A percentile compares a stretch with the other conserved stretches of the same genome.
Conservation (phyloP, 139 green algal species). For the Zygnema circumcarinatum region DNA sequence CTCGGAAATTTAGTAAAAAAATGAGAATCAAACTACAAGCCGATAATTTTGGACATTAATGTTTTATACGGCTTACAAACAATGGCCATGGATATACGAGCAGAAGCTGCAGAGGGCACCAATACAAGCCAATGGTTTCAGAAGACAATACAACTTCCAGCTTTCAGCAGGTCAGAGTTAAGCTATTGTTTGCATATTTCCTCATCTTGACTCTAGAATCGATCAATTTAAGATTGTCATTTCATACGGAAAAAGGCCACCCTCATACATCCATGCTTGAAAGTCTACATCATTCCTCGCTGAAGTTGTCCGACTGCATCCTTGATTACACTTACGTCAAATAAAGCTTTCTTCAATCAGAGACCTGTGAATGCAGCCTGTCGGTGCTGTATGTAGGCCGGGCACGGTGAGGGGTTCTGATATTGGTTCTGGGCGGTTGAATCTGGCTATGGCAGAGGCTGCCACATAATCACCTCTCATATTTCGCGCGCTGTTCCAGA, state of each 20-base stretch:
- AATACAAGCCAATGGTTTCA: constrained; percentile 37
- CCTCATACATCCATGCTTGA: constrained; percentile 11
- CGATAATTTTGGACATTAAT: neutral
- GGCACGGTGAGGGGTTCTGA: neutral
- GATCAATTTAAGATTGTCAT: neutral
- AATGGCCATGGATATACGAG: neutral
- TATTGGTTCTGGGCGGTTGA: neutral
- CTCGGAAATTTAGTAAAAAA: neutral
- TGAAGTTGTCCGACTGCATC: neutral
- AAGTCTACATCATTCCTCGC: neutral
- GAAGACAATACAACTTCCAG: constrained; percentile 45
- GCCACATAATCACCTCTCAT: constrained; percentile 50
- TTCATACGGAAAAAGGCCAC: no score
- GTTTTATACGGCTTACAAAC: neutral
- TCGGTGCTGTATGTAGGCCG: neutral
- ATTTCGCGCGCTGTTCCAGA: constrained; percentile 27
- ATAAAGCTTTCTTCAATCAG: neutral
- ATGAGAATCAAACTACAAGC: neutral
- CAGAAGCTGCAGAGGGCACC: neutral
- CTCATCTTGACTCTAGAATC: neutral
- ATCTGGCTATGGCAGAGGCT: constrained; percentile 6
- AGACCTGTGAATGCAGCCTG: neutral
- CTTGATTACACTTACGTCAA: neutral
- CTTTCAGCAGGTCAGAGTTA: constrained; percentile 26
- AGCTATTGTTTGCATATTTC: neutral